Percentiles rank a stretch among this genome's conserved stretches.
phyloP scores from a whole-genome alignment of 148 eudicot species.

The Vaccinium darrowii region DNA sequence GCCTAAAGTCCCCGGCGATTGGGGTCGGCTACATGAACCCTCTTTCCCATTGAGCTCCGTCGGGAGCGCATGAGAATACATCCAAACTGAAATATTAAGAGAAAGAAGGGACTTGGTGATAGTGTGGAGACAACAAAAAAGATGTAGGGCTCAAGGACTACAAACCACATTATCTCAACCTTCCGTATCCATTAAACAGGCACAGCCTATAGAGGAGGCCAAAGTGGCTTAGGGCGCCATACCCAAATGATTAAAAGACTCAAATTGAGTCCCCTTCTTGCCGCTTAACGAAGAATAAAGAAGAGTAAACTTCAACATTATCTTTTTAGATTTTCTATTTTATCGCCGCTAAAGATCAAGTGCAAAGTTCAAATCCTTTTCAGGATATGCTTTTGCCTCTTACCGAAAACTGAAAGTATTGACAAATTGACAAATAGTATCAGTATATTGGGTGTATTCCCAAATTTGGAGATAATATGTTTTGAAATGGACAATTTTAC shows the following conservation, averaged over 20 bases:
- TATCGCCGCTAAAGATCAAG: neutral
- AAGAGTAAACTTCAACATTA: too few species aligned
- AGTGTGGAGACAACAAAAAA: neutral
- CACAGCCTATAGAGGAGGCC: neutral
- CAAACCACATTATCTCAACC: neutral
- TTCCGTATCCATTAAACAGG: neutral
- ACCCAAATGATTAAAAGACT: neutral
- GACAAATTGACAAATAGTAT: neutral
- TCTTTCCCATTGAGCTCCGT: too few species aligned
- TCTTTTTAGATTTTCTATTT: neutral
- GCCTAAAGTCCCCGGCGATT: neutral
- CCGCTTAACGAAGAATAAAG: neutral
- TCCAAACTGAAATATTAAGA: too few species aligned
- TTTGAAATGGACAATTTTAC: neutral
- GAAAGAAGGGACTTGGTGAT: neutral
- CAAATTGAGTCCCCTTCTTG: neutral
- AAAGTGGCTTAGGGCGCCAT: neutral
- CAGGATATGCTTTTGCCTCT: neutral
- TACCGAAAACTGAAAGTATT: neutral
- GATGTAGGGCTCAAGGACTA: neutral
- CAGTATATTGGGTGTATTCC: neutral
- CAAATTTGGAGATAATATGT: neutral
- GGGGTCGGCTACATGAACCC: too few species aligned
- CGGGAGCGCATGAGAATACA: too few species aligned
- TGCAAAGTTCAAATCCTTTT: neutral